Conservation (phyloP, 495 filamentous ascomycete genomes). For the Aspergillus baeticus region DNA sequence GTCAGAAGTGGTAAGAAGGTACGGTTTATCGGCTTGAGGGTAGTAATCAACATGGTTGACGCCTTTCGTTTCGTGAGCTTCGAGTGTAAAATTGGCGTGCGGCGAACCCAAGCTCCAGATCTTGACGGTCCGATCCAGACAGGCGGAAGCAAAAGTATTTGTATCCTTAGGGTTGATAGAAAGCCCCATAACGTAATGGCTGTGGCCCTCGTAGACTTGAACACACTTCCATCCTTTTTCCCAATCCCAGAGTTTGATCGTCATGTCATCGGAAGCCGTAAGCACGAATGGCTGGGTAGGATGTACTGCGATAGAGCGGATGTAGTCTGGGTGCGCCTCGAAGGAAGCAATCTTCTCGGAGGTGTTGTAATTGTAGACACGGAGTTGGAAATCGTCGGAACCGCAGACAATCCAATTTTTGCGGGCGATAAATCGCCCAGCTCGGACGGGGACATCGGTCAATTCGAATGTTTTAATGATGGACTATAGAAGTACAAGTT, state of each 20-base stretch:
- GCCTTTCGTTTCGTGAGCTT: conserved; percentile 97
- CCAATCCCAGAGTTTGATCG: conserved; percentile 99
- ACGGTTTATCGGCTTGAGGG: conserved; percentile 93
- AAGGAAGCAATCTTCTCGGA: conserved; percentile 98
- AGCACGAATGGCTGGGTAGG: conserved; percentile 94
- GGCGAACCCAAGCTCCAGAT: conserved; percentile 94
- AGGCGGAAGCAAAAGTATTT: conserved; percentile 96
- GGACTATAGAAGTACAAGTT: conserved; percentile 43
- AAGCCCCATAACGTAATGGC: conserved; percentile 98
- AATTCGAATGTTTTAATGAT: conserved; percentile 99
- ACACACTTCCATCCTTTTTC: conserved; percentile 98
- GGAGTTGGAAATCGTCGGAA: conserved; percentile 96
- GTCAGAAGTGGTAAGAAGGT: conserved; percentile 93
- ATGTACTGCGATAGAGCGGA: conserved; percentile 96
- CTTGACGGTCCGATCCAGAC: conserved; percentile 95
- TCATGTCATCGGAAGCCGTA: conserved; percentile 99
- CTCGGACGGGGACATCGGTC: conserved; percentile 96
- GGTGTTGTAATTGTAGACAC: conserved; percentile 98
- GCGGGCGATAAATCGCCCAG: conserved; percentile 91
- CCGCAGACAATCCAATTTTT: conserved; percentile 99
- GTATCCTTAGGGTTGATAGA: conserved; percentile 99
- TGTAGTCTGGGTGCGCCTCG: conserved; percentile 98
- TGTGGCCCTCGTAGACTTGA: conserved; percentile 97
- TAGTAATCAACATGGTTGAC: conserved; percentile 99
- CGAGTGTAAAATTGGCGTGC: conserved; percentile 90